Evolutionary conservation across 352 stramenopile species (phyloP), one percentile per base, ranked within the genome.

Genomic region (Globisporangium camurandrum): DNA sequence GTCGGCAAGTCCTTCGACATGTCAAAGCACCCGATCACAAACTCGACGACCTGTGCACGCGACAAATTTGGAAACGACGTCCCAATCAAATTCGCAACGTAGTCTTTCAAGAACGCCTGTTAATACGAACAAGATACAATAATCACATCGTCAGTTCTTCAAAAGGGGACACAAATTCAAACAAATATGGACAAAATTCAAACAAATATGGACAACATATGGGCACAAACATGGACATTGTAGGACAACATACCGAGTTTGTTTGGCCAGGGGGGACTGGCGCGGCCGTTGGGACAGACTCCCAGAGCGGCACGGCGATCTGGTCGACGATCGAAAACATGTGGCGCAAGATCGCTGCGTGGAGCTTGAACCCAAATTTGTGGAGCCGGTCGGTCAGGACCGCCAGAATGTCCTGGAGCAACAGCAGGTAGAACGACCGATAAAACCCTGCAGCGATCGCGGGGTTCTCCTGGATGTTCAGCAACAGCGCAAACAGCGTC

Each of bases 351-450:
- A 99, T 90, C 20, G 93, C 96, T 0, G 95, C 93, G 65, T 99
- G 96, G 72, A 99, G 92, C 72, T 98, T 98, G 69, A 99, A 99
- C 12, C 95, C 95, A 33, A 92, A 97, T 76, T 99, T 99, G 74
- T 99, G 97, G 41, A 99, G 77, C 12, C 96, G 84, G 62, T 99
- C 97, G 14, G 97, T 99, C 66, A 99, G 80, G 20, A 99, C 95
- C 8, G 91, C 89, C 52, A 98, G 80, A 17, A 99, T 96, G 62
- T 98, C 95, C 66, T 98, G 93, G 16, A 94, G 59, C 49, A 93
- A 44, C 37, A 89, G 75, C 38, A 99, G 56, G 57, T 99, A 95
- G 72, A 98, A 99, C 44, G 95, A 96, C 26, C 96, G 84, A 69
- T 99, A 99, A 66, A 99, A 99, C 2, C 83, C 82, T 46, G 98